These are phyloP conservation scores for Margaritispora aquatica DNA, from an alignment of 495 filamentous ascomycete species.

Conservation along the genomic window DNA sequence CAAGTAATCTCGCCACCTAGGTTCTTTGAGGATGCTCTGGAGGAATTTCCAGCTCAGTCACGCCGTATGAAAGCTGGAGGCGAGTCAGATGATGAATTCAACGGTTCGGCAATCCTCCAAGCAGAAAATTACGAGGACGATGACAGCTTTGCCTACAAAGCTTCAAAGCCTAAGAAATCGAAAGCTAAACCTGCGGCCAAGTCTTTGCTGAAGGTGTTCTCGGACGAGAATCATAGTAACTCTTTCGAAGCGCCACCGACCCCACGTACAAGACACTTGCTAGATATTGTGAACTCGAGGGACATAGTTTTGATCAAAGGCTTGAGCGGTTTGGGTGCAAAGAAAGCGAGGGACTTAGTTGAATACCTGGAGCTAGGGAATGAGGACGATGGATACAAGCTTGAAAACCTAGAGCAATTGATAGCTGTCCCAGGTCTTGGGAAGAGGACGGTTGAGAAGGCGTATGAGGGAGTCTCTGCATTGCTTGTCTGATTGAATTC, in stretches of 20 bases:
- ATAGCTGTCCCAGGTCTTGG: constrained; percentile 53
- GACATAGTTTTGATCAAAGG: constrained; percentile 64
- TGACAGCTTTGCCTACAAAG: constrained; percentile 32
- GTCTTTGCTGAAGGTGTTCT: constrained; percentile 19
- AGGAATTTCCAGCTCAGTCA: background rate
- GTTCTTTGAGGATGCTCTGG: constrained; percentile 7
- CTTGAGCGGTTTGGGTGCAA: constrained; percentile 64
- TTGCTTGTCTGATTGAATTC: constrained; percentile 15
- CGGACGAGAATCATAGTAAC: constrained; percentile 13
- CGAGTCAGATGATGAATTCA: constrained; percentile 25
- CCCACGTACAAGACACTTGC: constrained; percentile 62
- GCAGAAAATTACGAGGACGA: constrained; percentile 41
- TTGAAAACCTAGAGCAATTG: constrained; percentile 46
- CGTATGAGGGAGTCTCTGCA: constrained; percentile 25
- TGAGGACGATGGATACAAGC: constrained; percentile 32
- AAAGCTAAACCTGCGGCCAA: constrained; percentile 17
- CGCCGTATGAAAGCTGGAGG: constrained; percentile 1
- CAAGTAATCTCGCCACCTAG: constrained; percentile 12
- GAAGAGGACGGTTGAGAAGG: constrained; percentile 50
- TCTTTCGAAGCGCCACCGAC: constrained; percentile 37
- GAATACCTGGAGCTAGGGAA: constrained; percentile 45
- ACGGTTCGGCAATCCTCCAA: constrained; percentile 28
- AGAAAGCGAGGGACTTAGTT: constrained; percentile 59
- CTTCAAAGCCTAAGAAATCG: constrained; percentile 20
- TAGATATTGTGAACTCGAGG: constrained; percentile 81